Base-by-base conservation (phyloP, 2,329 filamentous ascomycete species). In the Ilyonectria sp. region DNA sequence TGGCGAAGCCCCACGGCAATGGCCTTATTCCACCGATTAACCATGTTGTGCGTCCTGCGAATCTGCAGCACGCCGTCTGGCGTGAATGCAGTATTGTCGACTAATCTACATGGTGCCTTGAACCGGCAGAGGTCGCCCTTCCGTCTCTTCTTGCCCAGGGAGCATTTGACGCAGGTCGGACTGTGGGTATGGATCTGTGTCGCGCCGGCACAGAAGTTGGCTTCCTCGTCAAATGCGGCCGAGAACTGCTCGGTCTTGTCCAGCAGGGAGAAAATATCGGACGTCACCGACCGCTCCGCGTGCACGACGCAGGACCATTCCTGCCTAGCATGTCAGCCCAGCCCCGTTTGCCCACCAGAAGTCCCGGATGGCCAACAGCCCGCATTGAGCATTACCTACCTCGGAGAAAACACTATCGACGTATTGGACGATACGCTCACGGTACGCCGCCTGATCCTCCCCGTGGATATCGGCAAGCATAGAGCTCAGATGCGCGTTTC, bases 321-420 rank as follows among this genome's bases (percentile, higher is more conserved):
- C 58, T 61, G 17, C 58, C 29, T 19, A 44, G 15, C 21, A 46
- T 35, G 46, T 52, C 26, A 62, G 60, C 29, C 10, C 11, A 23
- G 13, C 4, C 13, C 5, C n/a, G 7, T 26, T 59, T 47, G 11
- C 31, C 7, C 33, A 15, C 21, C 5, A 9, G 9, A 13, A 35
- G 33, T 10, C 3, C 9, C 8, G 33, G 8, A 21, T 44, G 15
- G 33, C 5, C n/a, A 6, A 43, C 40, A 17, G 33, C 33, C 5
- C 8, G 9, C 33, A 35, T 35, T 35, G 33, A 35, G 13, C 11
- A 13, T 13, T 23, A 23, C 21, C 21, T 37, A 61, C 63, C 63
- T 66, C 58, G 9, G 11, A 44, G 46, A 66, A 66, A 15, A 66
- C 33, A 23, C 63, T 66, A 23, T 68, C 55, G 9, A 68, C 17